Conservation (phyloP, 1,284 basidiomycete genomes). For the Leucoagaricus sp. region DNA sequence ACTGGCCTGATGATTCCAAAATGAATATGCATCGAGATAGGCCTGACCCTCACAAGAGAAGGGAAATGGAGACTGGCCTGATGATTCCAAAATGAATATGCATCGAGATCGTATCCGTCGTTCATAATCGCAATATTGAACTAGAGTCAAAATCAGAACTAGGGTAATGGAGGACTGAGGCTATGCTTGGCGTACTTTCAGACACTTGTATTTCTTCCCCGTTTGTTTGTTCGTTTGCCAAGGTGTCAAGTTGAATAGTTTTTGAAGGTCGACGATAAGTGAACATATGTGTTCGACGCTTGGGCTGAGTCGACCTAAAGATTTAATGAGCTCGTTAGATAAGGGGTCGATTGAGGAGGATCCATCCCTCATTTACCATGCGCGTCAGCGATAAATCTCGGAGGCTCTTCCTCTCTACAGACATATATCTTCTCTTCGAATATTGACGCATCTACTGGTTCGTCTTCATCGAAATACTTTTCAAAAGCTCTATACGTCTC, state of each 20-base stretch:
- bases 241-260: not conserved
- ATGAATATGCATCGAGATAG: constrained; percentile 2
- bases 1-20: not conserved
- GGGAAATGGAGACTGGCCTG: not conserved
- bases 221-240: not conserved
- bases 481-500: not conserved
- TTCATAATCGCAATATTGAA: not conserved
- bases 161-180: no score
- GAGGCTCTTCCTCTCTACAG: not conserved
- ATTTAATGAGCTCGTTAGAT: not conserved
- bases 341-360: not conserved
- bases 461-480: not conserved
- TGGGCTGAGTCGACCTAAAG: not conserved
- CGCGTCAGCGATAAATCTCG: not conserved
- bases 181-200: not conserved
- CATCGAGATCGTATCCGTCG: constrained; percentile 6
- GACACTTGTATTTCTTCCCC: not conserved
- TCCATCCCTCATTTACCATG: constrained; percentile 1
- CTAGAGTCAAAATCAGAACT: not conserved
- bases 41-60: no score
- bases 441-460: not conserved
- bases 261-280: not conserved
- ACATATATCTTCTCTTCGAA: constrained; percentile 10
- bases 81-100: not conserved
- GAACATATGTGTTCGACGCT: constrained; percentile 10